Evolutionary conservation across 352 stramenopile genomes (phyloP).

Genomic region (Pythium pyrilobum): DNA sequence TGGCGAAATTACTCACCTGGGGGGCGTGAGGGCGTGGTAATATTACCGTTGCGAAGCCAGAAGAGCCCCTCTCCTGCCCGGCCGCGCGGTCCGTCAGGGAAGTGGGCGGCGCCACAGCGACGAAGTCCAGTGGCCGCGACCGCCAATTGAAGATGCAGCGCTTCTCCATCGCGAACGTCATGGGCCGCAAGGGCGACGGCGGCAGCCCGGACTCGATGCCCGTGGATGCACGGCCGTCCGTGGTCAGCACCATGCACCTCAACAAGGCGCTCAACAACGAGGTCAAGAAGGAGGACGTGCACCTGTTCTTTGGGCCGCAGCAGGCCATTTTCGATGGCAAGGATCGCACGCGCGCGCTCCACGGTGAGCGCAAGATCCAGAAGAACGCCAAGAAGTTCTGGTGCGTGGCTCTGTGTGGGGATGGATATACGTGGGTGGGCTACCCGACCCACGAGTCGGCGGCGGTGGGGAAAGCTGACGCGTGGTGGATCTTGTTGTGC

Average conservation of each 20-base stretch:
- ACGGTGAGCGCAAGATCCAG: slow-evolving; percentile 82
- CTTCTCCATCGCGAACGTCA: slow-evolving; percentile 73
- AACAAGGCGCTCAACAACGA: slow-evolving; percentile 72
- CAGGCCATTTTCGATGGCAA: slow-evolving; percentile 62
- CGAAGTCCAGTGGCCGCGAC: background rate
- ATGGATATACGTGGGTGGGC: background rate
- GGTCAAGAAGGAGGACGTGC: slow-evolving; percentile 52
- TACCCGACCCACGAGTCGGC: no score
- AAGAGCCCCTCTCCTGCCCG: no score
- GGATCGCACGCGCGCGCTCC: slow-evolving; percentile 77
- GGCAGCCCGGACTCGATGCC: slow-evolving; percentile 32
- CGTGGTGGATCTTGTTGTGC: background rate
- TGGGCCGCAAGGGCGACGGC: slow-evolving; percentile 46
- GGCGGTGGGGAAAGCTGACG: slow-evolving; percentile 3
- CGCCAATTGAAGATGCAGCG: slow-evolving; percentile 51
- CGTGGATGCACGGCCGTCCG: slow-evolving; percentile 46
- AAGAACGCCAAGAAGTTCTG: slow-evolving; percentile 80
- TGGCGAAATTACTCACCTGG: background rate
- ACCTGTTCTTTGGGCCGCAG: slow-evolving; percentile 80
- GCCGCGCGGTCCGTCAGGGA: no score
- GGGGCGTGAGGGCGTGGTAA: background rate
- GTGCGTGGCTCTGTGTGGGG: slow-evolving; percentile 15
- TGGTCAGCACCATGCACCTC: slow-evolving; percentile 57
- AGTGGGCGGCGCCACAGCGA: no score
- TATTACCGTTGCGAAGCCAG: no score